A percentile compares a stretch with the other conserved stretches of the same genome.
Conservation (phyloP, 2,329 filamentous ascomycete genomes). For the Cladobotryum mycophilum region DNA sequence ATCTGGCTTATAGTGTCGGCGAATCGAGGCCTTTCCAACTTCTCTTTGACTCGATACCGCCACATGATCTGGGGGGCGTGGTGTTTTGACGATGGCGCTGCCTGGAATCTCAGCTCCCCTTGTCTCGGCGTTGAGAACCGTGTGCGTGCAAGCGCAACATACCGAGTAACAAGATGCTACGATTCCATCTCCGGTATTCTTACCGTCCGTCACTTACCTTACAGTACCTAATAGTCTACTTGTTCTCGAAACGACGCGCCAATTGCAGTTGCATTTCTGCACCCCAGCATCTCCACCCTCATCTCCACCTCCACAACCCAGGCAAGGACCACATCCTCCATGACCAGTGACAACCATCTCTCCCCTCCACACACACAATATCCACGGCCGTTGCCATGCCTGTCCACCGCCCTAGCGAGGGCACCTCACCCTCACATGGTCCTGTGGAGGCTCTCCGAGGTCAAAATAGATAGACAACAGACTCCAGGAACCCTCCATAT, state of each 20-base stretch:
- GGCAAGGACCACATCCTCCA: conserved; percentile 7
- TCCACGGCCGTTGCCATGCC: conserved; percentile 8
- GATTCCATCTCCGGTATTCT: conserved; percentile 7
- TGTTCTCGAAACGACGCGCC: conserved; percentile 8
- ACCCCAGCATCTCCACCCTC: conserved; percentile 11
- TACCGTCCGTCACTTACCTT: neutral
- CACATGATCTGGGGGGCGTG: too few species aligned
- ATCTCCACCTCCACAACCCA: conserved; percentile 10
- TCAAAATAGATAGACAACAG: conserved; percentile 1
- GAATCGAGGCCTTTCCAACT: too few species aligned
- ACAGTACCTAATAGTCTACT: conserved; percentile 1
- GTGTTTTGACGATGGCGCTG: too few species aligned
- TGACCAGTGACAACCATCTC: conserved; percentile 9
- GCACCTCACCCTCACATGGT: conserved; percentile 9
- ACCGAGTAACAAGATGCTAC: too few species aligned
- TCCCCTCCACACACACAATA: conserved; percentile 10
- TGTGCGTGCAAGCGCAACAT: too few species aligned
- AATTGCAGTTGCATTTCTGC: conserved; percentile 11
- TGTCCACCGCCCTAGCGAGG: conserved; percentile 11
- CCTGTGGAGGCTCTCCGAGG: conserved; percentile 1
- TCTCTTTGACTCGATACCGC: too few species aligned
- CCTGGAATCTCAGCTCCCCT: too few species aligned
- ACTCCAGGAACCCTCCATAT: conserved; percentile 8
- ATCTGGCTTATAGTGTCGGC: too few species aligned
- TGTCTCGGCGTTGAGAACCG: too few species aligned